Conservation (phyloP, 148 eudicot genomes). For the Bassia scoparia region DNA sequence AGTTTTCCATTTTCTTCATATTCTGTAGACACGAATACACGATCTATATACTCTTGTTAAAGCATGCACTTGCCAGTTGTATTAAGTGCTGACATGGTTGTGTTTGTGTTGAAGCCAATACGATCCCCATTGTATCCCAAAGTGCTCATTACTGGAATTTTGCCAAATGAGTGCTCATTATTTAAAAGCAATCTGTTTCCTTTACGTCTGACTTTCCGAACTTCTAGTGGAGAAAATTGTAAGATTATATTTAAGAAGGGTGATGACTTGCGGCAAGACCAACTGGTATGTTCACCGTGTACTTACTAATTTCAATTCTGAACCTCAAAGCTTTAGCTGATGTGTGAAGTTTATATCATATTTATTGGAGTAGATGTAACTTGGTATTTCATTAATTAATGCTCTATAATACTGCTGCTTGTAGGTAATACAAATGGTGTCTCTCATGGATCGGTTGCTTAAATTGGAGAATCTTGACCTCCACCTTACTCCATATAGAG, state of each 20-base stretch:
- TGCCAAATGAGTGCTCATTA: slow-evolving; percentile 87
- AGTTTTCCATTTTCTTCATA: background rate
- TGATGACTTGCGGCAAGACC: slow-evolving; percentile 98
- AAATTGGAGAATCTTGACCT: slow-evolving; percentile 94
- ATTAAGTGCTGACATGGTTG: slow-evolving; percentile 22
- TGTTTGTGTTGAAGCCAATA: slow-evolving; percentile 61
- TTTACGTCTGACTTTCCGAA: slow-evolving; percentile 79
- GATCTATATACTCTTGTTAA: slow-evolving; percentile 1
- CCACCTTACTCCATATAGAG: slow-evolving; percentile 90
- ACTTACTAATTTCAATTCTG: no score
- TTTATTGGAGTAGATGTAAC: background rate
- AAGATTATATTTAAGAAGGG: slow-evolving; percentile 97
- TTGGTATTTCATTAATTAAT: slow-evolving; percentile 8
- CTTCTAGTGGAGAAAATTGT: slow-evolving; percentile 75
- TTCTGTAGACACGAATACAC: no score
- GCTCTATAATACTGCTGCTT: slow-evolving; percentile 7
- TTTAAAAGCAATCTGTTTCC: slow-evolving; percentile 89
- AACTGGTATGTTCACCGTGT: slow-evolving; percentile 59
- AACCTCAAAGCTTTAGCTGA: no score
- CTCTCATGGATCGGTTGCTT: slow-evolving; percentile 92
- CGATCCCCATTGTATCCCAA: slow-evolving; percentile 76
- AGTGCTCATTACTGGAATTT: slow-evolving; percentile 81
- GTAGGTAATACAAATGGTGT: slow-evolving; percentile 94
- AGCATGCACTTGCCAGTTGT: slow-evolving; percentile 5
- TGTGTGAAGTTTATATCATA: background rate